A percentile compares a stretch with the other conserved stretches of the same genome.
Conservation (phyloP, 1,284 basidiomycete genomes). For the Pseudozyma flocculosa region DNA sequence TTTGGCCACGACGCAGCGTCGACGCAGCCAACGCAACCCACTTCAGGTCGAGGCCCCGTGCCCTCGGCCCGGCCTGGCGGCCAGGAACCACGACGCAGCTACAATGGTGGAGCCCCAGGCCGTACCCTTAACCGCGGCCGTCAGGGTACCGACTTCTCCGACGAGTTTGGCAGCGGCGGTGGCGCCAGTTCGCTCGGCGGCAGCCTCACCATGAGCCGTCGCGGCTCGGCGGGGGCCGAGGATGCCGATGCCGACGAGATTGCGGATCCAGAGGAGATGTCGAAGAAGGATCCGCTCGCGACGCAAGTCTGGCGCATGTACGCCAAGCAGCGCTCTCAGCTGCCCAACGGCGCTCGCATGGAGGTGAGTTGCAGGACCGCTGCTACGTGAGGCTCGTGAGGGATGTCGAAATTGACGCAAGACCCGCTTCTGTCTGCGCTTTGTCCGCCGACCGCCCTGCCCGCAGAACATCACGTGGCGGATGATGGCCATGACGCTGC, state of each 20-base stretch:
- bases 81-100: too few species aligned
- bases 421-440: too few species aligned
- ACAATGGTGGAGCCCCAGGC: too few species aligned
- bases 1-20: slow-evolving; percentile 1
- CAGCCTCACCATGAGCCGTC: slow-evolving; percentile 27
- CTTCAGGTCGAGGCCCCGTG: not conserved
- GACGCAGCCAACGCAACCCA: too few species aligned
- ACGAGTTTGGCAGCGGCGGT: slow-evolving; percentile 7
- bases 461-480: slow-evolving; percentile 82
- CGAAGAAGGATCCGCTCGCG: slow-evolving; percentile 78
- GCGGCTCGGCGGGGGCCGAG: slow-evolving; percentile 41
- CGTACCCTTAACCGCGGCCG: too few species aligned
- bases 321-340: slow-evolving; percentile 77
- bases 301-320: slow-evolving; percentile 98
- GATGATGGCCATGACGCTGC: slow-evolving; percentile 91
- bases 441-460: too few species aligned
- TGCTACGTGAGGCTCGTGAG: not conserved
- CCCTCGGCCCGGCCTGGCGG: too few species aligned
- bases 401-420: too few species aligned
- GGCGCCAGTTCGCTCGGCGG: slow-evolving; percentile 5
- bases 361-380: slow-evolving; percentile 61
- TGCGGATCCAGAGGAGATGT: slow-evolving; percentile 57
- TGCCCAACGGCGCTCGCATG: slow-evolving; percentile 91
- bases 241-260: slow-evolving; percentile 29
- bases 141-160: slow-evolving; percentile 15